Evolutionary conservation across 2,329 filamentous ascomycete species (phyloP), one percentile per base, ranked within the genome.

Genomic region (Botrytis pseudocinerea): DNA sequence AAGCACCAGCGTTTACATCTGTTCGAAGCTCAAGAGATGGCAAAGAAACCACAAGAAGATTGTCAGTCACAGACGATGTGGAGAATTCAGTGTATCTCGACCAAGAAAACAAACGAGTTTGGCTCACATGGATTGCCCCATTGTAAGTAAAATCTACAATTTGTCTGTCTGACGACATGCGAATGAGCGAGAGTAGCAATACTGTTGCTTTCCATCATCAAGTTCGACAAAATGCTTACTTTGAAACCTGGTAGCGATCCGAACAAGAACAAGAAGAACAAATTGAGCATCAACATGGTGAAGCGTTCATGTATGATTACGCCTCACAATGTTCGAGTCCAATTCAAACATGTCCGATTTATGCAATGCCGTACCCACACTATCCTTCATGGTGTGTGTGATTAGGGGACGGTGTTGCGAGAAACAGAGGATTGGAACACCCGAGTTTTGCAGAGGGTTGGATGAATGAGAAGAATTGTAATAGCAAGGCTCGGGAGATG

Each of bases 21-120:
- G 70, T 57, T 35, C 62, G 12, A 68, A 38, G 40, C 51, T 72
- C 70, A 72, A 72, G 70, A 48, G 54, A 68, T 72, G 70, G 70
- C 70, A 72, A 35, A 54, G 40, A 66, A 72, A 66, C 32, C 70
- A 72, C 16, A 66, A 54, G 38, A 72, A 68, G 54, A 38, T 68
- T 46, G 54, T 66, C 51, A 72, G 70, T 51, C 70, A 72, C 40
- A 35, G 70, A 48, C 44, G 57, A 28, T 72, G 70, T 40, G 61
- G 61, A 38, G 70, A 68, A 28, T 72, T 63, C 40, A 72, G 70
- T 9, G 35, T 68, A 46, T 72, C 61, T 68, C 61, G 20, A 16
- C 61, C 70, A 48, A 66, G 61, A 32, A 71, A 44, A 63, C 61
- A 66, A 35, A 68, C 5, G 10, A 71, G 61, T 32, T 60, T 60